phyloP scores from a whole-genome alignment of 2,329 filamentous ascomycete genomes.

The Massarina eburnea region DNA sequence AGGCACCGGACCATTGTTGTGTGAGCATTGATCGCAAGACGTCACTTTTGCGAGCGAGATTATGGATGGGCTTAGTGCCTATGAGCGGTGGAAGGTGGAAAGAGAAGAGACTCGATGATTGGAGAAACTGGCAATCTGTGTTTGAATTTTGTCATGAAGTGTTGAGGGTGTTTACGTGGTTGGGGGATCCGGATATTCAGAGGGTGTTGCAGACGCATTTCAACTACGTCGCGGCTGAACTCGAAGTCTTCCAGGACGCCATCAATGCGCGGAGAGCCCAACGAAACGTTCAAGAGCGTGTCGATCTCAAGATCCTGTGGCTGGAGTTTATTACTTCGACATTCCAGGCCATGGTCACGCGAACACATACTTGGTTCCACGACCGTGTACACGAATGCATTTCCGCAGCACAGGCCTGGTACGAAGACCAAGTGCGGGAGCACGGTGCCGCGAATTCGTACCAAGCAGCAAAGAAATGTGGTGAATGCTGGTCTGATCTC shows the following conservation, averaged over 20 bases:
- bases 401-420: conserved; percentile 1
- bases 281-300: not conserved
- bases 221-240: conserved; percentile 3
- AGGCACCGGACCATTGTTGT: not conserved
- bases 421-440: conserved; percentile 1
- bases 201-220: not conserved
- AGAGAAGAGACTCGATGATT: conserved; percentile 7
- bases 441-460: not conserved
- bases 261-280: conserved; percentile 5
- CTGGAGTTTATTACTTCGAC: conserved; percentile 5
- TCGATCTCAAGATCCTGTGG: conserved; percentile 6
- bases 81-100: conserved; percentile 8
- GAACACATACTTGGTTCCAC: conserved; percentile 6
- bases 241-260: conserved; percentile 4
- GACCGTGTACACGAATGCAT: not conserved
- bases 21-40: not conserved
- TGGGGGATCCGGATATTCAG: not conserved
- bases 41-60: conserved; percentile 1
- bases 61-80: conserved; percentile 5
- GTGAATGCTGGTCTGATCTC: conserved; percentile 5
- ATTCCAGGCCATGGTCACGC: conserved; percentile 7
- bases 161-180: conserved; percentile 1
- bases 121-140: conserved; percentile 2
- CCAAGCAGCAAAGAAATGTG: conserved; percentile 1
- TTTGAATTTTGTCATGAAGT: conserved; percentile 3